phyloP scores from a whole-genome alignment of 1,139 yeast genomes.

The Pichia sp. region DNA sequence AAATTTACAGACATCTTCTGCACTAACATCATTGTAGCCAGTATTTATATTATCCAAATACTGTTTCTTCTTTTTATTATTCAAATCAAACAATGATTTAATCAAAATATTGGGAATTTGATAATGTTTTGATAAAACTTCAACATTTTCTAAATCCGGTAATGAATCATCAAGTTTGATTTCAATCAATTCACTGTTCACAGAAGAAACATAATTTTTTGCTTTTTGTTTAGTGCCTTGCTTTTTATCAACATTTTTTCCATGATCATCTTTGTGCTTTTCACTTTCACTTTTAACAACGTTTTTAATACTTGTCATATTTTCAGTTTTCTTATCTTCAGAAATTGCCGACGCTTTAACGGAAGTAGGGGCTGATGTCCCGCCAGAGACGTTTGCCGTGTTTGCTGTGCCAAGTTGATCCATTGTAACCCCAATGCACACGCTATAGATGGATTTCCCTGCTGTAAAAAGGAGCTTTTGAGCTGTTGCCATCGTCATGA shows the following conservation, averaged over 20 bases:
- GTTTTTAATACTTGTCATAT: too few species aligned
- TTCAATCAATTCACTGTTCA: constrained; percentile 4
- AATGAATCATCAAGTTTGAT: constrained; percentile 12
- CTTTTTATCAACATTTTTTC: not conserved
- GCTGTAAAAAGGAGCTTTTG: too few species aligned
- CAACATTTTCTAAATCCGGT: constrained; percentile 6
- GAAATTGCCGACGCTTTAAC: too few species aligned
- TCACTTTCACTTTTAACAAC: too few species aligned
- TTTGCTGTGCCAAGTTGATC: too few species aligned
- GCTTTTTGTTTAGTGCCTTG: not conserved
- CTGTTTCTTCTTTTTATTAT: constrained; percentile 18
- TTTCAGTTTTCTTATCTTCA: too few species aligned
- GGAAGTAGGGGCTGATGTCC: too few species aligned
- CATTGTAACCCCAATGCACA: too few species aligned
- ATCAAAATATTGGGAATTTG: constrained; percentile 26
- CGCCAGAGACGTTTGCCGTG: too few species aligned
- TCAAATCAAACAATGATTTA: constrained; percentile 27
- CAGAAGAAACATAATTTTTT: not conserved
- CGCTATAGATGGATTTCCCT: too few species aligned
- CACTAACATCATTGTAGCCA: constrained; percentile 1
- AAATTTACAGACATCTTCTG: constrained; percentile 31
- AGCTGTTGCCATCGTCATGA: too few species aligned
- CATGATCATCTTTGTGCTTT: too few species aligned
- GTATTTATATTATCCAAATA: not conserved
- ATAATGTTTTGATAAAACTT: constrained; percentile 19